Base-by-base conservation (phyloP, 148 eudicot genomes). In the Camellia sinensis region DNA sequence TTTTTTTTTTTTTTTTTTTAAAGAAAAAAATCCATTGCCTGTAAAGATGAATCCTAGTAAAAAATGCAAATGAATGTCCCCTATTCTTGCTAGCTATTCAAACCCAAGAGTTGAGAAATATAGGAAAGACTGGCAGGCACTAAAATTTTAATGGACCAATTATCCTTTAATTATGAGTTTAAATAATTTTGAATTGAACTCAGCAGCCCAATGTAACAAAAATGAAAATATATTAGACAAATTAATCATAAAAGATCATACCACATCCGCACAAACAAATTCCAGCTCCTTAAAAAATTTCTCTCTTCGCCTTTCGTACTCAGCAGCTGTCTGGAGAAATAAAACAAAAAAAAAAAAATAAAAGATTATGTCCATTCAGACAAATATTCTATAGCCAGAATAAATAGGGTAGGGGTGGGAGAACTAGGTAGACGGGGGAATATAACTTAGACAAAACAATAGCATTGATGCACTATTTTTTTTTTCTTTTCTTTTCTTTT, bases 231-330 rank as follows among this genome's bases (percentile, higher is more conserved):
- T 17, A 43, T 10, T 80, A 53, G 0, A 72, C 18, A 50, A 21
- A 5, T 29, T 71, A 67, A 13, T 12, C 2, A 3, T 19, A 6
- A 29, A 64, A 45, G 52, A 57, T 69, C 94, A 81, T 93, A 93
- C 99, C 99, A 93, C 92, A 83, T 93, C 97, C 21, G 99, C 95
- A 80, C 78, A 88, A 64, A 93, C 99, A 79, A 92, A 56, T 86
- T 92, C 91, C 78, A 96, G 67, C 88, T 96, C 98, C 40, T 93
- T 89, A 85, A 89, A 96, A 87, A 96, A 93, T 79, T 90, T 96
- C 83, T 96, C 99, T 84, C 84, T 89, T 70, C 97, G 89, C 40
- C 85, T 85, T 80, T 87, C 88, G 76, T 93, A 91, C 80, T 96
- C 97, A 62, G 95, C 97, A 87, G 87, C 87, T 81, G 97, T 92